Evolutionary conservation across 148 eudicot species (phyloP), one percentile per base, ranked within the genome.

Genomic region (Polygonum maritimum): DNA sequence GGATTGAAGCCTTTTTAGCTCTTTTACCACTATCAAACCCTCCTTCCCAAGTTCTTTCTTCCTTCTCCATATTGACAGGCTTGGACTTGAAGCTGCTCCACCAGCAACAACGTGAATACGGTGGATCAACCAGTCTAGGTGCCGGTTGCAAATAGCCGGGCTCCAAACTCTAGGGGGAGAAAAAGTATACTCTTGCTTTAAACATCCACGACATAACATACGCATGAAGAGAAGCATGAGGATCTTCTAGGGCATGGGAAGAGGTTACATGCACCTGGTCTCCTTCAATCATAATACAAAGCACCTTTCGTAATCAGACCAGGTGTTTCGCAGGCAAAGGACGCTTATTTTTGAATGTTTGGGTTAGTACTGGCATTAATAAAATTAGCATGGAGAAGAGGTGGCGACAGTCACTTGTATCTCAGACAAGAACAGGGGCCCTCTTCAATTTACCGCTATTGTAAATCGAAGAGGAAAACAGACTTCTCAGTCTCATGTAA

Each of bases 11-110:
- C 97, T 87, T 80, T 95, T 95, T 74, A 95, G 89, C 78, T 95
- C 94, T 78, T 95, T 95, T 16, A 96, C 90, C 19, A 90, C 86
- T 51, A 92, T 90, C 45, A 95, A 79, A 0, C 98, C 98, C 57
- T 90, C 98, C 83, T 95, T 95, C 15, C 96, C 96, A 58, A 95
- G 84, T 78, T 94, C 97, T 75, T 92, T 95, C 89, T 89, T 95
- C 67, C 97, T 80, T 77, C 98, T 88, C 98, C 98, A 95, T 84
- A 95, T 95, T 7, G 98, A 94, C 79, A 94, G 69, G 63, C 92
- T 89, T 7, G 93, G 89, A 70, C 84, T 88, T 22, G 88, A 86
- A 7, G 86, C 79, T 11, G 77, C 33, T 31, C 83, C 82, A 51
- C 60, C 58, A 47, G 73, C 76, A 58, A 45, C 19, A 67, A 38